Conservation (phyloP, 257 asterid species). For the Ehretia macrophylla region DNA sequence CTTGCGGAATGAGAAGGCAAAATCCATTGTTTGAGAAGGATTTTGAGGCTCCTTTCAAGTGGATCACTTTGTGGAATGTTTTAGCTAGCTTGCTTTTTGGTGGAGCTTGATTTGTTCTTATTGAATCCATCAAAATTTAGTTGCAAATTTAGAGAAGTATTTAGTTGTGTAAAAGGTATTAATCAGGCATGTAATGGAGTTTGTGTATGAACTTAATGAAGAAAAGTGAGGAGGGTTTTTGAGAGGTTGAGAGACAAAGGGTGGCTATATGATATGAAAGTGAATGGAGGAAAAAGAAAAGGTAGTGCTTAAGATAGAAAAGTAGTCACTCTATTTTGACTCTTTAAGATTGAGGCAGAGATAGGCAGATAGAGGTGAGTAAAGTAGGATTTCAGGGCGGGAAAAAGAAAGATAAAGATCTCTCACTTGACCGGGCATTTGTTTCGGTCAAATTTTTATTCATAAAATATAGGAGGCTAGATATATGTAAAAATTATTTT, state of each 20-base stretch:
- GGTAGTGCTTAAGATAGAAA: background rate
- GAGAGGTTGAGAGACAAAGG: background rate
- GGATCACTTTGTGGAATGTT: slow-evolving; percentile 51
- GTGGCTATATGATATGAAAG: slow-evolving; percentile 11
- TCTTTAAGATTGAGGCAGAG: slow-evolving; percentile 15
- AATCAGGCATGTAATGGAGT: background rate
- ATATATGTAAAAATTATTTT: too few species aligned
- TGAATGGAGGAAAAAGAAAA: slow-evolving; percentile 1
- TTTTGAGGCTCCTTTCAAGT: slow-evolving; percentile 27
- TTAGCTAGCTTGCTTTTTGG: slow-evolving; percentile 43
- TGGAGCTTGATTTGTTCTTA: slow-evolving; percentile 29
- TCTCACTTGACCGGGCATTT: too few species aligned
- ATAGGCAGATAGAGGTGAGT: slow-evolving; percentile 12
- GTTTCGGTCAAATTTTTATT: too few species aligned
- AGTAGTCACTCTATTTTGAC: slow-evolving; percentile 17
- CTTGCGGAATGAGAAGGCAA: slow-evolving; percentile 63
- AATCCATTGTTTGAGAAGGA: slow-evolving; percentile 44
- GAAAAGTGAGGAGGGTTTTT: background rate
- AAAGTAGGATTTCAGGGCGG: slow-evolving; percentile 35
- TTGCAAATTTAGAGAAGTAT: background rate
- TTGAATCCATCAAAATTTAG: slow-evolving; percentile 43
- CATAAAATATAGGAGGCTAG: too few species aligned
- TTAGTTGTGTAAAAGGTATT: background rate
- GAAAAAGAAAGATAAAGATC: slow-evolving; percentile 13
- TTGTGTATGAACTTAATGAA: background rate